A percentile compares a stretch with the other conserved stretches of the same genome.
Conservation (phyloP, 495 filamentous ascomycete species). For the Letharia columbiana region DNA sequence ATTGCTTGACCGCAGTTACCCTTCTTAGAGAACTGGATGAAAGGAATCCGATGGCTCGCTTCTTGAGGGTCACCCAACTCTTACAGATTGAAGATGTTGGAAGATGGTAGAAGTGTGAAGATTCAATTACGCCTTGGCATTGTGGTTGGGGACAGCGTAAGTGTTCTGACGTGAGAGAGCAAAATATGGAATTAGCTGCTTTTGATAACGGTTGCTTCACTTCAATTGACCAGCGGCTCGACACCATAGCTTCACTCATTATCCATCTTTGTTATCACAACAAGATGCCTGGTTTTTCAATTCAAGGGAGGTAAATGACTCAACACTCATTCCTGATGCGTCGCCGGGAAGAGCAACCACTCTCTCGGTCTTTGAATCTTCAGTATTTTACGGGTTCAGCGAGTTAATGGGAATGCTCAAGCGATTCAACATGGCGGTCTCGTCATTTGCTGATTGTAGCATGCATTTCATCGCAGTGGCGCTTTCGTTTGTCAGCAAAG, state of each 20-base stretch:
- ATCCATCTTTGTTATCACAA: not conserved
- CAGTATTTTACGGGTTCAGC: not conserved
- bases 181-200: not conserved
- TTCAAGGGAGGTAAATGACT: not conserved
- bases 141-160: not conserved
- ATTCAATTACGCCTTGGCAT: not conserved
- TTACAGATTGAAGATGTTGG: not conserved
- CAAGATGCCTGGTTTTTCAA: not conserved
- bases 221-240: not conserved
- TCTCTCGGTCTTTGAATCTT: not conserved
- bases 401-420: not conserved
- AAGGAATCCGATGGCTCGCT: not conserved
- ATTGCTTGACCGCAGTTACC: conserved; percentile 3
- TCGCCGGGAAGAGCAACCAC: not conserved
- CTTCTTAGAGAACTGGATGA: not conserved
- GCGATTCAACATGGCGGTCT: not conserved
- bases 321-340: not conserved
- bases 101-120: not conserved
- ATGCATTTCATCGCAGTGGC: not conserved
- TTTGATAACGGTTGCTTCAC: not conserved
- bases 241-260: not conserved
- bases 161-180: not conserved
- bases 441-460: not conserved
- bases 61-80: not conserved
- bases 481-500: conserved; percentile 3